Percentiles rank a stretch among this genome's conserved stretches.
These are phyloP conservation scores for Tolypocladium pustulatum DNA, from an alignment of 2,329 filamentous ascomycete genomes.

Conservation along the genomic window DNA sequence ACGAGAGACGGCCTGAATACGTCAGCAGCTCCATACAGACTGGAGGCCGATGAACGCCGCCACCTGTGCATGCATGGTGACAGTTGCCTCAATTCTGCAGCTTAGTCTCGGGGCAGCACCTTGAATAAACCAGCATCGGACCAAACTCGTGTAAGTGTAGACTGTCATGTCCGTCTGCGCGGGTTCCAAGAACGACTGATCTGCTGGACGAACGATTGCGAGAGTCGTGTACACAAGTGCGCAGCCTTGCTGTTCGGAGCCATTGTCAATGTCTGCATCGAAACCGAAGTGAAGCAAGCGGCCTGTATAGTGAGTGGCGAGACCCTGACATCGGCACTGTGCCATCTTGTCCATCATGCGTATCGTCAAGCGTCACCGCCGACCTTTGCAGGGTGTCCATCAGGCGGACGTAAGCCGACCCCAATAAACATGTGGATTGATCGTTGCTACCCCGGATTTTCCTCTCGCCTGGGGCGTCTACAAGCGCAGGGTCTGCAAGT, in stretches of 20 bases:
- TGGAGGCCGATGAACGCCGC: background rate
- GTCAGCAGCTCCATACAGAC: background rate
- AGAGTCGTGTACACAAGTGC: background rate
- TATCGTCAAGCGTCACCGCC: background rate
- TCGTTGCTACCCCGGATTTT: conserved; percentile 1
- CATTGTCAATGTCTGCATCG: background rate
- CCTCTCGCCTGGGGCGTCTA: background rate
- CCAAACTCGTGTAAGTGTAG: background rate
- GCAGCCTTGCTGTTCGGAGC: background rate
- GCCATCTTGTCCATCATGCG: background rate
- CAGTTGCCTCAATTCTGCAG: background rate
- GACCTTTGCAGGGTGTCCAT: background rate
- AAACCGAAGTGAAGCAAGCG: background rate
- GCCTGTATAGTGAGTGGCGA: background rate
- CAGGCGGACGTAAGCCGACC: background rate
- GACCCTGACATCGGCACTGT: background rate
- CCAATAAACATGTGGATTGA: background rate
- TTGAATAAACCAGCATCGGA: background rate
- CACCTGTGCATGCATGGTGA: background rate
- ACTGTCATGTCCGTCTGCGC: background rate
- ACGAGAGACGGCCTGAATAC: background rate
- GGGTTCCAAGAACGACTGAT: background rate
- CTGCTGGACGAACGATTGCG: background rate
- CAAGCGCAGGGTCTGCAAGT: background rate
- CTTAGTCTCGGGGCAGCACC: background rate